Base-by-base conservation (phyloP, 1,284 basidiomycete species). In the Fomitopsis betulina region DNA sequence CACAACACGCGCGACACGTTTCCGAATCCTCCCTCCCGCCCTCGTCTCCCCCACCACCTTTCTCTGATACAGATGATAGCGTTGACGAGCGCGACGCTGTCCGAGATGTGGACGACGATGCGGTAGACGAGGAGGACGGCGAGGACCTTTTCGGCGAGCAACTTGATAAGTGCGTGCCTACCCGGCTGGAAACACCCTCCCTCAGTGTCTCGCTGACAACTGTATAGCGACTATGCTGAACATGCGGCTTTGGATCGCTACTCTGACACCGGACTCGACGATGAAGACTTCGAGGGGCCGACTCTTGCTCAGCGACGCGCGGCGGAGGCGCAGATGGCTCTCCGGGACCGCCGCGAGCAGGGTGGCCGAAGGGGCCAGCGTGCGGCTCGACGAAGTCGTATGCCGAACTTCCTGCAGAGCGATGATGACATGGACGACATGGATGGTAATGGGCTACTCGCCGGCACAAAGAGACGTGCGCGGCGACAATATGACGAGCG, bases 71-170 rank as follows among this genome's bases (percentile, higher is more conserved):
- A 13, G 93, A 93, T 50, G 93, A 94, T 43, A 88, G 87, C 56
- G 37, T 87, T 27, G 86, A 89, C 60, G 91, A 93, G 60, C 81
- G 87, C 23, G 89, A 94, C 58, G 86, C 82, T 0, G 79, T 92
- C n/a, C 77, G 68, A 58, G 88, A 90, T 65, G 76, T 87, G 21
- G 85, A 87, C 39, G 88, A 86, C 61, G 82, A 80, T 10, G 79
- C 83, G n/a, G 84, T 84, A 5, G 93, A 89, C 8, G 85, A 89
- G 6, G 93, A 85, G 21, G 93, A 95, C 25, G 94, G 93, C 37
- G 96, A 97, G 72, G 96, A 99, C 75, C 84, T 99, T 27, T 98
- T 96, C 74, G 93, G 84, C 47, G 89, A 96, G 15, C 81, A 80
- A 68, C 75, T 93, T 63, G 79, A 84, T 63, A 86, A 85, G 93